Evolutionary conservation across 306 rosid genomes (phyloP).

Genomic region (Datisca glomerata): DNA sequence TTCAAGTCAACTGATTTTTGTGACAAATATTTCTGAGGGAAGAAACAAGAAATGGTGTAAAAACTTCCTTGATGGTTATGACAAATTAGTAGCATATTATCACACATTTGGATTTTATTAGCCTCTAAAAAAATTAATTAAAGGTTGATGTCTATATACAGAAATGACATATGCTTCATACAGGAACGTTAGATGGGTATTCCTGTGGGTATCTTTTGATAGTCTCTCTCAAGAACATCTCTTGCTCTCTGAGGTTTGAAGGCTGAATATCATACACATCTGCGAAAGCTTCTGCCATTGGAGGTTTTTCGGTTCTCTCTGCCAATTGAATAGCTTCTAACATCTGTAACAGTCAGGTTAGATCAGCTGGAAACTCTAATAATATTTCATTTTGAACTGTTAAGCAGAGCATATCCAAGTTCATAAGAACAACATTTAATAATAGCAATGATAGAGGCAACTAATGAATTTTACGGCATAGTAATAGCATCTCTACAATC

Average conservation of each 20-base stretch:
- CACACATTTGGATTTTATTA: too few species aligned
- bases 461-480: too few species aligned
- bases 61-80: too few species aligned
- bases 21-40: too few species aligned
- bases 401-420: background rate
- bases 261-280: slow-evolving; percentile 77
- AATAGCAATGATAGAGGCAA: background rate
- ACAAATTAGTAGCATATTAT: too few species aligned
- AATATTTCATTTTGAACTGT: background rate
- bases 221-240: slow-evolving; percentile 46
- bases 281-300: slow-evolving; percentile 50
- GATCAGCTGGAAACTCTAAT: slow-evolving; percentile 2
- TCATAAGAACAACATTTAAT: background rate
- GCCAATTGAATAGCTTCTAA: slow-evolving; percentile 79
- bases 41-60: too few species aligned
- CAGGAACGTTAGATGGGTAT: slow-evolving; percentile 48
- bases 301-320: slow-evolving; percentile 66
- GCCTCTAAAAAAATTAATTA: too few species aligned
- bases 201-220: slow-evolving; percentile 42
- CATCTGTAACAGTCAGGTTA: slow-evolving; percentile 36
- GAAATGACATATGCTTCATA: slow-evolving; percentile 14
- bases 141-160: too few species aligned
- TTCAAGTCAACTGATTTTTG: too few species aligned
- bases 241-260: slow-evolving; percentile 68
- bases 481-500: too few species aligned